Evolutionary conservation across 75 land plant genomes (phyloP), one percentile per base, ranked within the genome.

Genomic region (Adiantum capillusveneris): DNA sequence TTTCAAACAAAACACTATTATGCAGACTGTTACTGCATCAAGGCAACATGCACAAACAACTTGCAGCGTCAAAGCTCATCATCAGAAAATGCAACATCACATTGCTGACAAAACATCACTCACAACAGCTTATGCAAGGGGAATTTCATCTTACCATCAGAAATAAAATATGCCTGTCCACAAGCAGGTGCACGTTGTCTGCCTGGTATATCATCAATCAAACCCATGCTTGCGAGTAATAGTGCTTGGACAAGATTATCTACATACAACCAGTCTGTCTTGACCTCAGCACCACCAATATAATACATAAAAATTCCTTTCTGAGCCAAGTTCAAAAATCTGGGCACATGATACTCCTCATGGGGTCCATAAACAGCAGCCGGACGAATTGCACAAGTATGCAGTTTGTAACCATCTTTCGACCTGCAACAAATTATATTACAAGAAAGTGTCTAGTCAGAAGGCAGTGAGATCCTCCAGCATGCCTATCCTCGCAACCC

Each of bases 301-400:
- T 57, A 80, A 59, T 79, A 92, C 29, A 46, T 31, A 25, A 76
- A 46, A 25, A 92, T 65, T 21, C 97, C 97, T 63, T 68, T 29
- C 56, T 88, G 77, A 12, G 86, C 84, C 55, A 82, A 66, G 44
- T 67, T 65, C 17, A 92, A 56, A 17, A 92, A 73, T 71, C 93
- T 84, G 29, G 93, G 85, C 25, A 92, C 59, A 61, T 87, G 93
- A 36, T 83, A 72, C 28, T 80, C 93, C 68, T 92, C 93, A 50
- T 84, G 86, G 26, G 97, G 97, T 31, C 97, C 97, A 64, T 92
- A 92, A n/a, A 92, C 79, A 53, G 88, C 85, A 31, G 84, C 88
- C 20, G 97, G 85, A 52, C 97, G 88, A 25, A 92, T 72, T 25
- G 93, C 92, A 82, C 97, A 92, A 6, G 97, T 80, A 53, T 92